Conservation (phyloP, 805 yeast species). For the Hanseniaspora guilliermondii region DNA sequence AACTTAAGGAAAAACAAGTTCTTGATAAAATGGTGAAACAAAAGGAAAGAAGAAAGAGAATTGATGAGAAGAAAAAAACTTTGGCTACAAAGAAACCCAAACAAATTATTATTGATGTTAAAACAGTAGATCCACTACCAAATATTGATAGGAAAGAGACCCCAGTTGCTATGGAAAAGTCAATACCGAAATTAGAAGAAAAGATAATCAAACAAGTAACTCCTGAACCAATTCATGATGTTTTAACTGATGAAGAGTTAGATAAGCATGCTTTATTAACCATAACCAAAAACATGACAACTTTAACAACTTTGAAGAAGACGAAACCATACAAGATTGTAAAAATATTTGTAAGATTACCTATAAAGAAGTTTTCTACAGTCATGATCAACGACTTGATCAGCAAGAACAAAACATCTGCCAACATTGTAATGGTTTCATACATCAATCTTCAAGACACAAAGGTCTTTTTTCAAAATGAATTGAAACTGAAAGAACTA, state of each 20-base stretch:
- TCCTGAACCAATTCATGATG: background rate
- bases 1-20: background rate
- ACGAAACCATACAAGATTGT: slow-evolving; percentile 23
- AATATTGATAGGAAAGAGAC: background rate
- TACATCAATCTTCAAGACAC: slow-evolving; percentile 21
- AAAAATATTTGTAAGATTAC: slow-evolving; percentile 25
- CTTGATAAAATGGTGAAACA: background rate
- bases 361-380: slow-evolving; percentile 24
- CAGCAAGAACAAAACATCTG: slow-evolving; percentile 20
- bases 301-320: slow-evolving; percentile 1
- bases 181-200: background rate
- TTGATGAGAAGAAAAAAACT: background rate
- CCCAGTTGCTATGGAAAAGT: background rate
- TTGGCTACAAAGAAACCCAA: background rate
- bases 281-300: slow-evolving; percentile 2
- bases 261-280: slow-evolving; percentile 8
- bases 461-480: background rate
- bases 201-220: background rate
- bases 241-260: background rate
- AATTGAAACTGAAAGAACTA: background rate
- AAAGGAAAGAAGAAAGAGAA: background rate
- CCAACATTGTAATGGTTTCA: slow-evolving; percentile 26
- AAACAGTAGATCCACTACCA: background rate
- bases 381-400: slow-evolving; percentile 11
- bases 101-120: background rate